These are phyloP conservation scores for Cardamine chenopodiifolia DNA, from an alignment of 345 rosid genomes.

Conservation along the genomic window DNA sequence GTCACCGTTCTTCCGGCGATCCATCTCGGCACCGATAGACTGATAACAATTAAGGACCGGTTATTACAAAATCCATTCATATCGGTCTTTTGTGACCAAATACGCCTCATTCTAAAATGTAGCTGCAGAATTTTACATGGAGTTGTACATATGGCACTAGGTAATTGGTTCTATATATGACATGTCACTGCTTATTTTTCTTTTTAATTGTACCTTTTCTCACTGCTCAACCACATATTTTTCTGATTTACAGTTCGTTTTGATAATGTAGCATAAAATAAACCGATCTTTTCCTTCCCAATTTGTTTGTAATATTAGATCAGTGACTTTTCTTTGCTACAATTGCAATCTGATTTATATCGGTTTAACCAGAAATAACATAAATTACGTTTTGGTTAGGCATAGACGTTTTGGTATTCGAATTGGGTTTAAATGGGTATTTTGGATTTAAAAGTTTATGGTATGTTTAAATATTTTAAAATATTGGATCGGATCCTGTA, in stretches of 20 bases:
- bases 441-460: too few species aligned
- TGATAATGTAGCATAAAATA: not conserved
- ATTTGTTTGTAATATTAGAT: too few species aligned
- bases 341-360: not conserved
- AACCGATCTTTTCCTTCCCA: too few species aligned
- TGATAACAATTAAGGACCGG: not conserved
- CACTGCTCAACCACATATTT: too few species aligned
- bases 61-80: not conserved
- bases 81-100: not conserved
- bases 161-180: not conserved
- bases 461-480: too few species aligned
- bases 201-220: not conserved
- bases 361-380: not conserved
- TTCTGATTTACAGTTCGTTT: not conserved
- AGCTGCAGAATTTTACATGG: not conserved
- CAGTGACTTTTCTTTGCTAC: not conserved
- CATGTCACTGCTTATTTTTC: not conserved
- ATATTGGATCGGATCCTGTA: too few species aligned
- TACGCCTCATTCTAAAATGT: not conserved
- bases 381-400: too few species aligned
- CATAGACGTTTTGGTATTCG: too few species aligned
- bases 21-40: constrained; percentile 22
- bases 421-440: too few species aligned
- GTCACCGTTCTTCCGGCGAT: constrained; percentile 6
- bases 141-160: not conserved